These are phyloP conservation scores for Hyaloscypha bicolor DNA, from an alignment of 495 filamentous ascomycete species.

Conservation along the genomic window DNA sequence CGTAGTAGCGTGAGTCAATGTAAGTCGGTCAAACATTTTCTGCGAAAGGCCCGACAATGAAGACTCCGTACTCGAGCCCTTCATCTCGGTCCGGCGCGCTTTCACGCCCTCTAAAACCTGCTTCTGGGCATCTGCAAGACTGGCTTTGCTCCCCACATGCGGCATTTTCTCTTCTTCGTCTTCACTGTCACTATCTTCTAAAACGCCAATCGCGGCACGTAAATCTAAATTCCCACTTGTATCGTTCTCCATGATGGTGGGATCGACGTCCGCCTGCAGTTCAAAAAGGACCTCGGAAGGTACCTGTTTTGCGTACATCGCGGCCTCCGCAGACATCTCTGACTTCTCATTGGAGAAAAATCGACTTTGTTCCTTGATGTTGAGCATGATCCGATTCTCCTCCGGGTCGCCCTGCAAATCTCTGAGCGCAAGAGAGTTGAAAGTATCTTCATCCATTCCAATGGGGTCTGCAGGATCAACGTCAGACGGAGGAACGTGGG, in stretches of 20 bases:
- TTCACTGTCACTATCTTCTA: constrained; percentile 70
- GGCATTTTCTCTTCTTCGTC: constrained; percentile 56
- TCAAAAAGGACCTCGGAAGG: constrained; percentile 65
- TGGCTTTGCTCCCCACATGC: constrained; percentile 60
- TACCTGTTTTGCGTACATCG: constrained; percentile 63
- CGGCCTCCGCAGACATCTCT: constrained; percentile 54
- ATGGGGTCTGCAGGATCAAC: constrained; percentile 58
- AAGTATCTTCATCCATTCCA: constrained; percentile 75
- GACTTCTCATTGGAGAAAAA: constrained; percentile 72
- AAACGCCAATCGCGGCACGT: constrained; percentile 57
- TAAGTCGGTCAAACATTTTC: constrained; percentile 69
- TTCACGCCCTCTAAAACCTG: constrained; percentile 55
- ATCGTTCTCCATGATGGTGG: constrained; percentile 44
- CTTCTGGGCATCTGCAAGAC: constrained; percentile 55
- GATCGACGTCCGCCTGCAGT: constrained; percentile 63
- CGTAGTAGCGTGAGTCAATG: constrained; percentile 86
- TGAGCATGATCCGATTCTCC: constrained; percentile 76
- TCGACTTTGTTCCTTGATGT: constrained; percentile 79
- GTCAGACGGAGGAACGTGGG: constrained; percentile 78
- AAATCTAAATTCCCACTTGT: constrained; percentile 56
- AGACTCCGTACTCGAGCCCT: constrained; percentile 44
- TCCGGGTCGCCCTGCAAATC: constrained; percentile 78
- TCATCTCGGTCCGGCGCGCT: constrained; percentile 56
- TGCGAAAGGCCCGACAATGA: constrained; percentile 65
- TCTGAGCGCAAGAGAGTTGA: constrained; percentile 71